Base-by-base conservation (phyloP, 2,329 filamentous ascomycete species). In the Tolypocladium paradoxum region DNA sequence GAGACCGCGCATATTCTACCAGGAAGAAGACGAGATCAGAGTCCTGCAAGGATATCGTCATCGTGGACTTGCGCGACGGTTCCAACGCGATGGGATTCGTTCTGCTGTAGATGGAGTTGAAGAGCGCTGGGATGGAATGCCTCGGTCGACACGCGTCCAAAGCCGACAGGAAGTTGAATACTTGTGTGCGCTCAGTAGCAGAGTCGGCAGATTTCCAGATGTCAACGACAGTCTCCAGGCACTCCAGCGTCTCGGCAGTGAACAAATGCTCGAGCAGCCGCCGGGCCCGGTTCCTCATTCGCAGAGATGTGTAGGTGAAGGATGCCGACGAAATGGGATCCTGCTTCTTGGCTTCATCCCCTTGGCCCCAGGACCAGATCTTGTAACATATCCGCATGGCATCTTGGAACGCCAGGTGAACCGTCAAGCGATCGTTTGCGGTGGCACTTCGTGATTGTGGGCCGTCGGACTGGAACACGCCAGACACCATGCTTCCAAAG, bases 381-480 rank as follows among this genome's bases (percentile, higher is more conserved):
- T 78, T 83, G 65, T 95, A 95, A 68, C 91, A 96, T 49, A 95
- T 88, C 27, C 90, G 83, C 54, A 97, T 89, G 1, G 91, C 90
- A 66, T 99, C 95, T 68, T 97, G 92, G 65, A 99, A 96, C 12
- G 91, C 95, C n/a, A 99, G 76, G 45, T 96, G 77, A 22, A 99
- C 92, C 0, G 93, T 97, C 24, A 99, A 76, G 47, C 92, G 83
- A 61, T 93, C 92, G 63, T 97, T 99, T 9, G 91, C 90, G n/a
- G 88, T 90, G 8, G 85, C 83, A 55, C 85, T 90, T 49, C 90
- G 84, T n/a, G 83, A 79, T 56, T 91, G 87, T 2, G 80, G 83
- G 1, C 81, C 76, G 55, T 96, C 90, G 1, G 87, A 82, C 37
- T 89, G 80, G 65, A 96, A 96, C 0, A 96, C 88, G 1, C 90